A percentile compares a stretch with the other conserved stretches of the same genome.
Evolutionary conservation across 495 filamentous ascomycete species (phyloP).

Genomic region (Aspergillus leporis): DNA sequence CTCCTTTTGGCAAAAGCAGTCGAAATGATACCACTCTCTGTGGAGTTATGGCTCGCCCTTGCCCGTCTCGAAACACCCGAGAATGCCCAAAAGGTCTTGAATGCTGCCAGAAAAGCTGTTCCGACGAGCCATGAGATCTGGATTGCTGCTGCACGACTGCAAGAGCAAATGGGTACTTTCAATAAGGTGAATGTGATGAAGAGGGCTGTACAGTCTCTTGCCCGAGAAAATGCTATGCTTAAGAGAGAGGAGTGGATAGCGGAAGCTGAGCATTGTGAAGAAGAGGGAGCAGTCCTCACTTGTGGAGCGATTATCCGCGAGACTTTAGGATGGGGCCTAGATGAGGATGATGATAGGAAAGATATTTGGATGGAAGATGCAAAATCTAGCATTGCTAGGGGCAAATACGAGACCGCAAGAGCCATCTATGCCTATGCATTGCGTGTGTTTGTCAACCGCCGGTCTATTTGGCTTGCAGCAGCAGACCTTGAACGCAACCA

Average conservation of each 20-base stretch:
- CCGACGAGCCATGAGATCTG: constrained; percentile 92
- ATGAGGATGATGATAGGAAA: constrained; percentile 96
- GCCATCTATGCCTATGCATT: constrained; percentile 92
- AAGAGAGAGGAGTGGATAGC: constrained; percentile 96
- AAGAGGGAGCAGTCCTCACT: constrained; percentile 83
- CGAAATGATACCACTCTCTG: constrained; percentile 87
- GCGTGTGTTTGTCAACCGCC: constrained; percentile 80
- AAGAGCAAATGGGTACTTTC: constrained; percentile 81
- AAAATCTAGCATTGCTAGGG: constrained; percentile 70
- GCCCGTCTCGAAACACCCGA: constrained; percentile 85
- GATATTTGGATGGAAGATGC: constrained; percentile 95
- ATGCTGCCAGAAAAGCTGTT: constrained; percentile 90
- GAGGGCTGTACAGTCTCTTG: constrained; percentile 85
- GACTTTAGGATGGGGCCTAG: constrained; percentile 89
- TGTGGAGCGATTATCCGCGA: constrained; percentile 86
- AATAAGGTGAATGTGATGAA: constrained; percentile 89
- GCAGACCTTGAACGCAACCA: constrained; percentile 91
- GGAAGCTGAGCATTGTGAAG: constrained; percentile 93
- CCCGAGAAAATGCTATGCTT: constrained; percentile 89
- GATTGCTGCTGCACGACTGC: constrained; percentile 89
- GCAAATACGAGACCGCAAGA: constrained; percentile 82
- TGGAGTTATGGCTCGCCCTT: constrained; percentile 93
- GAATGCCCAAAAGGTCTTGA: constrained; percentile 90
- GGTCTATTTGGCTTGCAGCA: constrained; percentile 82
- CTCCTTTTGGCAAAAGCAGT: constrained; percentile 89